Base-by-base conservation (phyloP, 2,329 filamentous ascomycete genomes). In the Pseudonectria buxi region DNA sequence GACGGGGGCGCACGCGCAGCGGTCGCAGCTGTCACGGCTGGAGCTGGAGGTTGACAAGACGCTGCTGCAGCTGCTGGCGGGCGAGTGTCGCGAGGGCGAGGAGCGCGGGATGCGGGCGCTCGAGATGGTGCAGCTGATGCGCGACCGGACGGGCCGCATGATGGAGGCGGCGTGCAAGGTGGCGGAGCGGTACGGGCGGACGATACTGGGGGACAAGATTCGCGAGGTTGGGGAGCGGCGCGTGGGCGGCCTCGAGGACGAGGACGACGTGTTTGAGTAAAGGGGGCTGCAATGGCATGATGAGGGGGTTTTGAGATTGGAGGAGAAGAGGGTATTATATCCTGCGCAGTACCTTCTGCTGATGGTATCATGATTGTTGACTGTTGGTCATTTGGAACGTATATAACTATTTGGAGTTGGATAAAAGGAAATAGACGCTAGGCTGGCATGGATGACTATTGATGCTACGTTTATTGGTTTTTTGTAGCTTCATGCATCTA, bases 91-190 rank as follows among this genome's bases (percentile, higher is more conserved):
- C 40, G 86, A 92, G 47, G 87, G 88, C 29, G 92, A 98, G 59
- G 89, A 96, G 44, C 74, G 84, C 22, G 90, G 89, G 6, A 95
- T 95, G 87, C 87, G 90, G 48, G 90, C 90, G 1, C 68, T 98
- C 25, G 94, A 98, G 64, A 75, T 96, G 52, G 92, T 94, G 22
- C 72, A 76, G 43, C 68, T 98, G 53, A 85, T 98, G 81, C 76
- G 75, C 29, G 89, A 96, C 64, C 72, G 78, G 30, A 84, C 78
- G 41, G 90, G 90, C 13, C 82, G 84, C 58, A 95, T 95, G 86
- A 63, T 95, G 39, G 88, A 95, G 58, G 85, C 90, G 4, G 92
- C 92, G 2, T 78, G 80, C 37, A 95, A 94, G 71, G 78, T 98
- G 32, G 92, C 92, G 7, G 78, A 83, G 56, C 72, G 90, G 49